A percentile compares a stretch with the other conserved stretches of the same genome.
phyloP scores from a whole-genome alignment of 2,329 filamentous ascomycete genomes.

The Ophiostoma pallidulum region DNA sequence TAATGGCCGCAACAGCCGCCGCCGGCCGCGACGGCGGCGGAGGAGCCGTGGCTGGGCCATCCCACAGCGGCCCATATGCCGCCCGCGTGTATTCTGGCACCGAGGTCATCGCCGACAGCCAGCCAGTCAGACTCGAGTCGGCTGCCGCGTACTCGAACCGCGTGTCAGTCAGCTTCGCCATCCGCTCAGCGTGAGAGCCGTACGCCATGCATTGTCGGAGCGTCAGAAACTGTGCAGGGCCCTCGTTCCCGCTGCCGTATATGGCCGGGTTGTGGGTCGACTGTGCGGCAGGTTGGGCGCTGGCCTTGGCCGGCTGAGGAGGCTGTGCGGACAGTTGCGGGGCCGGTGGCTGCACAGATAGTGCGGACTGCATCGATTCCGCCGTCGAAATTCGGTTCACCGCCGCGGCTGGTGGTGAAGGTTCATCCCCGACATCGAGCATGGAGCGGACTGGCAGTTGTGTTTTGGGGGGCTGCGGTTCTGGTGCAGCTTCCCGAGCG shows the following conservation, averaged over 20 bases:
- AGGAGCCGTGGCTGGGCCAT: constrained; percentile 14
- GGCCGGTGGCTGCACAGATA: background rate
- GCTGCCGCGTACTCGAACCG: constrained; percentile 60
- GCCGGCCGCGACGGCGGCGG: constrained; percentile 17
- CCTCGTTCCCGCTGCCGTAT: constrained; percentile 3
- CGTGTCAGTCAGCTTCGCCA: constrained; percentile 63
- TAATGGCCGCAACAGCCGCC: constrained; percentile 10
- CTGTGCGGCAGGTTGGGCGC: background rate
- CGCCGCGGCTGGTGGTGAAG: background rate
- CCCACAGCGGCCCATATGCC: constrained; percentile 17
- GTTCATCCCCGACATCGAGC: constrained; percentile 13
- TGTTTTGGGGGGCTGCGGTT: background rate
- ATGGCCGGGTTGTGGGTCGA: background rate
- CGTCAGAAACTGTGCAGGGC: constrained; percentile 22
- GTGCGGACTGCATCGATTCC: background rate
- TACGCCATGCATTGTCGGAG: constrained; percentile 63
- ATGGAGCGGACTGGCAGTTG: constrained; percentile 14
- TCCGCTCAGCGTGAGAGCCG: constrained; percentile 55
- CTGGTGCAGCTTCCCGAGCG: background rate
- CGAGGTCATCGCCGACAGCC: constrained; percentile 39
- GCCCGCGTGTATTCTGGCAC: constrained; percentile 39
- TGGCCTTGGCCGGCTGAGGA: background rate
- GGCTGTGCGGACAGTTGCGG: background rate
- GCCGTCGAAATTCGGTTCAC: background rate
- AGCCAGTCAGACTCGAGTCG: constrained; percentile 60